These are phyloP conservation scores for Penstemon barbatus DNA, from an alignment of 257 asterid species.

Conservation along the genomic window DNA sequence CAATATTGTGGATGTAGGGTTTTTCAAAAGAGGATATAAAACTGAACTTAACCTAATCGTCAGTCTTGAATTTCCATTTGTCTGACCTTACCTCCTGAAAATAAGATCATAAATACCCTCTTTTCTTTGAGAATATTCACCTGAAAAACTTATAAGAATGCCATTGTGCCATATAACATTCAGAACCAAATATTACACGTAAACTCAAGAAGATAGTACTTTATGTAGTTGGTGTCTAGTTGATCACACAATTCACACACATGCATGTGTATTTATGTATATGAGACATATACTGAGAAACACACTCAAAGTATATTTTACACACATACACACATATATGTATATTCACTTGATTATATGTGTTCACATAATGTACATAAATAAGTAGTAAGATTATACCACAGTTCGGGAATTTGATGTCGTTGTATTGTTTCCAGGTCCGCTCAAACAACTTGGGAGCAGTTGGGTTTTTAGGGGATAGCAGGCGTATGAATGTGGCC, in stretches of 20 bases:
- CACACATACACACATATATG: no score
- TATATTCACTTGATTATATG: no score
- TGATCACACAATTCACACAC: not conserved
- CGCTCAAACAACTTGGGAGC: conserved; percentile 96
- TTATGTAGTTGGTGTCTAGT: not conserved
- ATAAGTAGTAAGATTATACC: no score
- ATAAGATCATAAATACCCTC: no score
- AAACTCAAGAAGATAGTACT: not conserved
- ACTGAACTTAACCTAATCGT: not conserved
- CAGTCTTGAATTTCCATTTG: not conserved
- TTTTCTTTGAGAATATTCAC: no score
- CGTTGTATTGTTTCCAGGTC: conserved; percentile 48
- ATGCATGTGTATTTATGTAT: not conserved
- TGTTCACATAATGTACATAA: no score
- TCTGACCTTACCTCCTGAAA: not conserved
- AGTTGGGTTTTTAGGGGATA: conserved; percentile 96
- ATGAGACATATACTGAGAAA: no score
- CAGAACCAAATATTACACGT: not conserved
- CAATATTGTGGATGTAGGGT: no score
- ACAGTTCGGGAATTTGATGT: not conserved
- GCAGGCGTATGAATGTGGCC: conserved; percentile 94
- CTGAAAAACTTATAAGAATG: no score
- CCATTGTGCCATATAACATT: no score
- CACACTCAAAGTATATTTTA: no score
- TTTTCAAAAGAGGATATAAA: no score